Base-by-base conservation (phyloP, 2,329 filamentous ascomycete species). In the Colletotrichum musae region DNA sequence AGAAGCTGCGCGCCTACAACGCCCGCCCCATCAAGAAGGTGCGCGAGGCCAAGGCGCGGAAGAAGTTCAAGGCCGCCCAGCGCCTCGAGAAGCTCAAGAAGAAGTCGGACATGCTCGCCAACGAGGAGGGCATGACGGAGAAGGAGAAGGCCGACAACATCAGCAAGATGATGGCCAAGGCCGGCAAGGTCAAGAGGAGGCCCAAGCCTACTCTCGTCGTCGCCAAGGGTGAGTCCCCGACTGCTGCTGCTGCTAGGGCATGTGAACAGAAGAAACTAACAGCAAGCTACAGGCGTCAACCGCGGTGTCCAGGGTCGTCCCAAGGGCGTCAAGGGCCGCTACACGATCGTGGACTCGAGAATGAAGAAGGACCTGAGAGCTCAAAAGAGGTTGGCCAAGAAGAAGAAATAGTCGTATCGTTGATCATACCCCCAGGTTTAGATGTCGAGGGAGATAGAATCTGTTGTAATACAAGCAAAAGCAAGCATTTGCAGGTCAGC, bases 11-110 rank as follows among this genome's bases (percentile, higher is more conserved):
- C 39, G 95, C 96, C 0, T 89, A 97, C 75, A 98, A 99, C 79
- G 96, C 95, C 7, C 91, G 96, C 39, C 96, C 96, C 1, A 98
- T 98, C 89, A 99, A 99, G 88, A 99, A 99, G 86, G 96, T 99
- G 39, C 92, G 93, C 74, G 96, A 99, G 82, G 96, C 96, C 26
- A 95, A 97, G 83, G 95, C 95, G 43, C 89, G 96, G 69, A 99
- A 99, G 91, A 98, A 98, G 85, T 92, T 97, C 82, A 97, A 97
- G 88, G 91, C 95, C 9, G 95, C 94, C 0, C 93, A 97, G 81
- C 88, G 89, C 67, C 83, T 99, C 36, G 96, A 99, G 87, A 98
- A 97, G 84, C 85, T 99, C 72, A 94, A 94, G 84, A 97, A 97
- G 90, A 99, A 99, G 88, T 94, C 91, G n/a, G 95, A 97, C 47